A percentile compares a stretch with the other conserved stretches of the same genome.
phyloP scores from a whole-genome alignment of 495 filamentous ascomycete genomes.

The Oleoguttula mirabilis region DNA sequence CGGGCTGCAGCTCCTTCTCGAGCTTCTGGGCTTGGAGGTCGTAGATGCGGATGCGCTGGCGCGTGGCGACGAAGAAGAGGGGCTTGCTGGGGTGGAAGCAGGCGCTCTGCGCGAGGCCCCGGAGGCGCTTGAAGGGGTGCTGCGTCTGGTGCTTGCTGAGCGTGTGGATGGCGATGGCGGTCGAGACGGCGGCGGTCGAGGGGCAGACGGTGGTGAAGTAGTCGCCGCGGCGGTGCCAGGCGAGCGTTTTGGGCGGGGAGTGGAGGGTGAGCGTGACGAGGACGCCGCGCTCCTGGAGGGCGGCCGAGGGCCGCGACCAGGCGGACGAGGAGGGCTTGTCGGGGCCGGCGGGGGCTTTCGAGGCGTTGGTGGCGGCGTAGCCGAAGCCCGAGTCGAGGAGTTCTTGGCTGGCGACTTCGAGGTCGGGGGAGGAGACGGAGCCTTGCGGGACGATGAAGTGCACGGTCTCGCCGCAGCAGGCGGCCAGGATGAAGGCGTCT shows the following conservation, averaged over 20 bases:
- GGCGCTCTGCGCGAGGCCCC: slow-evolving; percentile 77
- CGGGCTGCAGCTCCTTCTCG: slow-evolving; percentile 81
- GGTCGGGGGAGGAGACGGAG: slow-evolving; percentile 49
- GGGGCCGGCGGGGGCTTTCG: slow-evolving; percentile 39
- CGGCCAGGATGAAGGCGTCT: slow-evolving; percentile 69
- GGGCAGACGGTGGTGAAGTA: slow-evolving; percentile 91
- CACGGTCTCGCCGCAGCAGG: slow-evolving; percentile 70
- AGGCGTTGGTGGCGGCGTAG: slow-evolving; percentile 52
- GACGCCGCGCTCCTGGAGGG: slow-evolving; percentile 64
- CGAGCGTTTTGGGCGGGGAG: slow-evolving; percentile 60
- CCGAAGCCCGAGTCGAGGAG: slow-evolving; percentile 80
- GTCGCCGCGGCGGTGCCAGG: slow-evolving; percentile 88
- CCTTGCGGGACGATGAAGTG: slow-evolving; percentile 65
- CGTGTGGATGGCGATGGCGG: slow-evolving; percentile 91
- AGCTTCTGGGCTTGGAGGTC: slow-evolving; percentile 81
- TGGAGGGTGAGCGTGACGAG: slow-evolving; percentile 62
- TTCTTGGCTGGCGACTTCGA: slow-evolving; percentile 60
- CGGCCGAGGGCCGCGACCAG: slow-evolving; percentile 69
- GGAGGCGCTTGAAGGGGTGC: slow-evolving; percentile 74
- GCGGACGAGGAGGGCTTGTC: slow-evolving; percentile 61
- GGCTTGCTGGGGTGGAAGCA: slow-evolving; percentile 90
- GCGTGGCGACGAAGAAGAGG: slow-evolving; percentile 90
- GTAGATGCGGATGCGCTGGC: slow-evolving; percentile 80
- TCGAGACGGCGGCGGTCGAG: slow-evolving; percentile 57
- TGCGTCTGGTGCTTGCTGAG: slow-evolving; percentile 89